Conservation (phyloP, 805 yeast genomes). For the Candida sithepensis region DNA sequence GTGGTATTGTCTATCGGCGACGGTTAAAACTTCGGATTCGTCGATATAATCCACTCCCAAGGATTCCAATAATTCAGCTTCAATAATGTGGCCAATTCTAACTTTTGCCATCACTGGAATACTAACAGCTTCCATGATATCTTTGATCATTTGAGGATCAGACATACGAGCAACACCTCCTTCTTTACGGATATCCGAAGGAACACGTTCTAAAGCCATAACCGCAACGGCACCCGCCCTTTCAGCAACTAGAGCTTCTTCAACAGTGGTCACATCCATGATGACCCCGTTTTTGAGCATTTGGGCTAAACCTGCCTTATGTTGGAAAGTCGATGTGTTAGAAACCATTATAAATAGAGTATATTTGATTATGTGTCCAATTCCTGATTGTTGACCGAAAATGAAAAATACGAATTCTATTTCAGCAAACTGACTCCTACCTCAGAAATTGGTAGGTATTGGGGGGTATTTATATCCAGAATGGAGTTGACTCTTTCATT, state of each 20-base stretch:
- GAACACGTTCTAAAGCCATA: constrained; percentile 83
- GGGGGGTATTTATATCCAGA: neutral
- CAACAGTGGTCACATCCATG: constrained; percentile 74
- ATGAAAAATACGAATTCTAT: too few species aligned
- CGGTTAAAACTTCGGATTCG: constrained; percentile 81
- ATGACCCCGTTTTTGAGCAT: constrained; percentile 80
- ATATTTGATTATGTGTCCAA: too few species aligned
- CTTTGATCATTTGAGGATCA: constrained; percentile 75
- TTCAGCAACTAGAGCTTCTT: constrained; percentile 79
- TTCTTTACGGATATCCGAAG: constrained; percentile 78
- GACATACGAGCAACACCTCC: constrained; percentile 87
- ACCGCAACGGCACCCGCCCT: constrained; percentile 86
- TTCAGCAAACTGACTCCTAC: too few species aligned
- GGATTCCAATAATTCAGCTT: constrained; percentile 73
- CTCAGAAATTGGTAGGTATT: too few species aligned
- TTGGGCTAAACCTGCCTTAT: constrained; percentile 79
- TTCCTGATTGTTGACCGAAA: neutral
- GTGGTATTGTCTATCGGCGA: constrained; percentile 69
- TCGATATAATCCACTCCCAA: constrained; percentile 76
- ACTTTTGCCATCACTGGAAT: constrained; percentile 85
- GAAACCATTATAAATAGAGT: constrained; percentile 4
- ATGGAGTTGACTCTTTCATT: neutral
- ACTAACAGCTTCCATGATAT: constrained; percentile 66
- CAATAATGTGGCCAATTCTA: constrained; percentile 79
- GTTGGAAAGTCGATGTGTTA: constrained; percentile 34